These are phyloP conservation scores for Kluyveromyces aestuarii DNA, from an alignment of 805 yeast species.

Conservation along the genomic window DNA sequence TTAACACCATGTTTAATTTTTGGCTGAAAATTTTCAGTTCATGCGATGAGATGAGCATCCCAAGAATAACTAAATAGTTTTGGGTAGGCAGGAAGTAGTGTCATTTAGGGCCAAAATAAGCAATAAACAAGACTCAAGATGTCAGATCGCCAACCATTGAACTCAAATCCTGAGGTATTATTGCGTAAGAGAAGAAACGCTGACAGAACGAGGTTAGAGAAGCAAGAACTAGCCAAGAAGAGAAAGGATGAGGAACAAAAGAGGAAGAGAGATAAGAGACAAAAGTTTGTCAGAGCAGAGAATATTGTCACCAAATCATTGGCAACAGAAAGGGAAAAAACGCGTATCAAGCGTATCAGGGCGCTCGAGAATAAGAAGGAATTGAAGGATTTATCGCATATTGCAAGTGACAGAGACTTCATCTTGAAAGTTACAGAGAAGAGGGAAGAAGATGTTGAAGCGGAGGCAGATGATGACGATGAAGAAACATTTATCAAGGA, in stretches of 20 bases:
- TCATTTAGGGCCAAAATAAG: neutral
- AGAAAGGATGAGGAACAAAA: slow-evolving; percentile 38
- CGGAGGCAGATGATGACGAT: slow-evolving; percentile 19
- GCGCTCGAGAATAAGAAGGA: slow-evolving; percentile 38
- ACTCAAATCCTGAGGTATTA: slow-evolving; percentile 69
- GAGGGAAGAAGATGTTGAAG: slow-evolving; percentile 6
- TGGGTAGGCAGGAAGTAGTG: neutral
- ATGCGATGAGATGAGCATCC: neutral
- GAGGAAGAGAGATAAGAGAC: slow-evolving; percentile 35
- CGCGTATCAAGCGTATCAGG: slow-evolving; percentile 55
- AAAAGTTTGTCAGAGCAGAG: slow-evolving; percentile 66
- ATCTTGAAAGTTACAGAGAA: slow-evolving; percentile 27
- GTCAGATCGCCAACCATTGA: slow-evolving; percentile 21
- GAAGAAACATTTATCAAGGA: slow-evolving; percentile 26
- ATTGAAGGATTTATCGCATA: slow-evolving; percentile 15
- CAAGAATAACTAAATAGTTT: neutral
- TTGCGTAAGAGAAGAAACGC: slow-evolving; percentile 72
- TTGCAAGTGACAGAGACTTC: slow-evolving; percentile 27
- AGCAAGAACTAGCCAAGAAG: slow-evolving; percentile 54
- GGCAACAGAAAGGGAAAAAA: slow-evolving; percentile 57
- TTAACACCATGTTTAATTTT: neutral
- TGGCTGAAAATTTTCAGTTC: neutral
- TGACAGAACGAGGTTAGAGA: slow-evolving; percentile 62
- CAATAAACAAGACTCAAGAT: neutral
- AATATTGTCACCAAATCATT: slow-evolving; percentile 56